Evolutionary conservation across 2,329 filamentous ascomycete species (phyloP).

Genomic region (Neoarthrinium moseri): DNA sequence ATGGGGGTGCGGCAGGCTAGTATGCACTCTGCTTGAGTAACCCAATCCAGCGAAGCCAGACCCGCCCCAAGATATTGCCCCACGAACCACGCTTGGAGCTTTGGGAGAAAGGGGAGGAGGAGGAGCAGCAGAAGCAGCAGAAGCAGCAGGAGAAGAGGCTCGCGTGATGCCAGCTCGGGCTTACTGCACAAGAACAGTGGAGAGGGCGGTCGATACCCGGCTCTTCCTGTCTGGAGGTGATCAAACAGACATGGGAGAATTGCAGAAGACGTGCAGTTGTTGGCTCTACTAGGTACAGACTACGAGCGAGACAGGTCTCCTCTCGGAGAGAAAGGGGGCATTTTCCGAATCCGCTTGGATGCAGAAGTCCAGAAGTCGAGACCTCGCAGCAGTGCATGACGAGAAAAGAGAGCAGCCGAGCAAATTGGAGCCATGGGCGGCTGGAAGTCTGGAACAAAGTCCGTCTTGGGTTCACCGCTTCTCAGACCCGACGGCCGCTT

Average conservation of each 20-base stretch:
- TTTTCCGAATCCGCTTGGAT: neutral
- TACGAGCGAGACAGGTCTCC: too few relatives aligned
- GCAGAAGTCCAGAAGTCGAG: conserved; percentile 5
- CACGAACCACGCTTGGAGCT: conserved; percentile 1
- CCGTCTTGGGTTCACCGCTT: conserved; percentile 6
- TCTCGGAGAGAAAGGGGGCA: too few relatives aligned
- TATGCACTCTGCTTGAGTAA: conserved; percentile 32
- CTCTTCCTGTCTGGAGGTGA: too few relatives aligned
- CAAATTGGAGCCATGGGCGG: neutral
- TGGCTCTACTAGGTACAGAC: too few relatives aligned
- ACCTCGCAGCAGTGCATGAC: too few relatives aligned
- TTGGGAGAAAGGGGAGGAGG: neutral
- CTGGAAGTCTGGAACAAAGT: neutral
- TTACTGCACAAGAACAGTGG: too few relatives aligned
- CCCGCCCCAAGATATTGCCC: conserved; percentile 20
- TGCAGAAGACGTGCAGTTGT: too few relatives aligned
- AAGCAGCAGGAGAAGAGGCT: too few relatives aligned
- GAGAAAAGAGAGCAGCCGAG: neutral
- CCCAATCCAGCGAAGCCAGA: conserved; percentile 32
- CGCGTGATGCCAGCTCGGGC: too few relatives aligned
- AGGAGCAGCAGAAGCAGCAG: too few relatives aligned
- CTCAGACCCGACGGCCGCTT: neutral
- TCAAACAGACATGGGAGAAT: too few relatives aligned
- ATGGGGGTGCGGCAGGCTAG: conserved; percentile 30
- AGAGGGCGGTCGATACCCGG: too few relatives aligned